These are phyloP conservation scores for Hansenula sp. DNA, from an alignment of 1,139 yeast species.

Conservation along the genomic window DNA sequence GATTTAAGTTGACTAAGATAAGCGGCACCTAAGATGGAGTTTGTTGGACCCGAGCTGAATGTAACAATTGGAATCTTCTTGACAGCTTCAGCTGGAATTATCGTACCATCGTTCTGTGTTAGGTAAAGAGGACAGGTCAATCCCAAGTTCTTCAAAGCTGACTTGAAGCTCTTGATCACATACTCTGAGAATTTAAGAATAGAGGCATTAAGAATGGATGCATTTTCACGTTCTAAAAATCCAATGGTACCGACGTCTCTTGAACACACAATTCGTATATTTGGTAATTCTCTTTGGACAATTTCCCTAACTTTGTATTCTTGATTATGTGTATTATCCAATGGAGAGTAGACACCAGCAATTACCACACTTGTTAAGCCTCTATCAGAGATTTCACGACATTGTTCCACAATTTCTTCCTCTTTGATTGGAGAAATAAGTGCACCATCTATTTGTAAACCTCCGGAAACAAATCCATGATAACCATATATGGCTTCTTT, in stretches of 20 bases:
- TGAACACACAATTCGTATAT: slow-evolving; percentile 32
- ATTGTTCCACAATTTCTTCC: slow-evolving; percentile 25
- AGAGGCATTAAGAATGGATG: slow-evolving; percentile 35
- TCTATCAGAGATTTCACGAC: slow-evolving; percentile 21
- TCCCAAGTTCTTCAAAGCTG: slow-evolving; percentile 26
- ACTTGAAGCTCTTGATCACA: slow-evolving; percentile 29
- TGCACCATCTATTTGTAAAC: slow-evolving; percentile 32
- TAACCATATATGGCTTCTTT: slow-evolving; percentile 28
- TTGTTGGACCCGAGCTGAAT: slow-evolving; percentile 40
- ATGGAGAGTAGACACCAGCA: slow-evolving; percentile 32
- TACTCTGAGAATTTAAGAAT: slow-evolving; percentile 33
- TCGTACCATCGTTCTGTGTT: slow-evolving; percentile 36
- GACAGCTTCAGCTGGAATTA: slow-evolving; percentile 31
- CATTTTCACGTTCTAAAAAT: slow-evolving; percentile 35
- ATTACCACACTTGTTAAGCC: slow-evolving; percentile 30
- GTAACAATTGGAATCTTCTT: slow-evolving; percentile 32
- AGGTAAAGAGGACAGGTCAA: slow-evolving; percentile 31
- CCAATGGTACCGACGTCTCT: slow-evolving; percentile 33
- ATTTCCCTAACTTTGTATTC: slow-evolving; percentile 28
- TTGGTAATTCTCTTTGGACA: slow-evolving; percentile 25
- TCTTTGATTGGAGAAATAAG: slow-evolving; percentile 29
- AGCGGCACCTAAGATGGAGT: slow-evolving; percentile 41
- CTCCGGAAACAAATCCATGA: slow-evolving; percentile 29
- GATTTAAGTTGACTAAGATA: slow-evolving; percentile 27
- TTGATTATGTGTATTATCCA: slow-evolving; percentile 25